Evolutionary conservation across 371 early-diverging fungal genomes (phyloP), one percentile per base, ranked within the genome.

Genomic region (Mycotypha africana): DNA sequence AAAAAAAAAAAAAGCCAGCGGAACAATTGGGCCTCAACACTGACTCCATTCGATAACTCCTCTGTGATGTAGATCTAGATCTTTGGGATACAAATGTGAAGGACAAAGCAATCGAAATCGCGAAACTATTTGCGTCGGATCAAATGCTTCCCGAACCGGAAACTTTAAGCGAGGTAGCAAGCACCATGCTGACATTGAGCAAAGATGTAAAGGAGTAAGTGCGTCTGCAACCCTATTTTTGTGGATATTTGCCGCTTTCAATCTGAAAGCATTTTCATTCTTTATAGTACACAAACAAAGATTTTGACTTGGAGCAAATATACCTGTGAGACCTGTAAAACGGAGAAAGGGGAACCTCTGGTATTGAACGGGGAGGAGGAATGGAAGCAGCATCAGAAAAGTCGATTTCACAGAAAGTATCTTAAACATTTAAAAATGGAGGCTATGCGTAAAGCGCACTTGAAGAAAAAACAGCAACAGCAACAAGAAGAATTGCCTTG

Each of bases 341-440:
- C 59, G 8, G 35, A 56, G 0, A 47, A 50, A 19, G 66, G 75
- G 23, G 56, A 60, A 9, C 74, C 73, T 5, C 68, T 80, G 2
- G 65, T 81, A 30, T 55, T 86, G 7, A 80, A 84, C 53, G 89
- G 89, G 3, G 83, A 85, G 21, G 63, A 67, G 12, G 82, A 84
- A 43, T 86, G 83, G 79, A 63, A 75, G 26, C 80, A 80, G 36
- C 89, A 89, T 40, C 35, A 78, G 17, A 61, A 60, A 37, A 78
- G 85, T 26, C 72, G 81, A 14, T 60, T 65, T 19, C 89, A 89
- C 57, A 69, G 79, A 20, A 81, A 75, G 33, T 56, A 47, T 20
- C 25, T 60, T 7, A 71, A 71, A 30, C 60, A 56, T 25, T 36
- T 56, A 19, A 42, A 42, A 21, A 33, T 52, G 22, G 53, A 51